Percentiles rank a stretch among this genome's conserved stretches.
Evolutionary conservation across 352 stramenopile species (phyloP).

Genomic region (Globisporangium abappressorium): DNA sequence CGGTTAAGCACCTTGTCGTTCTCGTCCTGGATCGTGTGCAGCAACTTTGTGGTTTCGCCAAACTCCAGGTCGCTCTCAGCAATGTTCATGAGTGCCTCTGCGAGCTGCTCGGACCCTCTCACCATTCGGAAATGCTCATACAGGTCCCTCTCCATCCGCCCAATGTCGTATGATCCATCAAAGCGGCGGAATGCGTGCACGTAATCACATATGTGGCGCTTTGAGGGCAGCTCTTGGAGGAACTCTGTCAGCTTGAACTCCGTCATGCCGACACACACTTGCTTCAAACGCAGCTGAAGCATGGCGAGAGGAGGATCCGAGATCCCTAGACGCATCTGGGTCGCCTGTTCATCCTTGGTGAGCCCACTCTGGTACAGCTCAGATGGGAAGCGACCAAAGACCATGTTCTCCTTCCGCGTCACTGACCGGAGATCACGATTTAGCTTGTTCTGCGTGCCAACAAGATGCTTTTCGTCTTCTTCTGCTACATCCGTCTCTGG

Average conservation of each 20-base stretch:
- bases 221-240: conserved; percentile 89
- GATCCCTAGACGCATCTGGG: conserved; percentile 45
- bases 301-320: conserved; percentile 46
- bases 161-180: conserved; percentile 51
- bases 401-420: conserved; percentile 56
- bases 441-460: conserved; percentile 34
- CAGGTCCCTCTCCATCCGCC: conserved; percentile 53
- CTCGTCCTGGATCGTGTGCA: conserved; percentile 37
- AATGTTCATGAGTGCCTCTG: conserved; percentile 53
- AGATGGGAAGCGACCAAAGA: conserved; percentile 56
- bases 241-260: conserved; percentile 86
- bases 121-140: conserved; percentile 82
- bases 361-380: conserved; percentile 66
- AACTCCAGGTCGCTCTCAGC: conserved; percentile 64
- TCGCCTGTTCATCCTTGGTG: conserved; percentile 51
- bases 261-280: conserved; percentile 77
- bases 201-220: conserved; percentile 88
- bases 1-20: conserved; percentile 41
- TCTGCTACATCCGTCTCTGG: conserved; percentile 34
- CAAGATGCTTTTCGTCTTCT: conserved; percentile 52
- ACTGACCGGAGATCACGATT: conserved; percentile 26
- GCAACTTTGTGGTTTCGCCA: conserved; percentile 38
- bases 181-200: conserved; percentile 41
- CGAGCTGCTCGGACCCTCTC: conserved; percentile 48
- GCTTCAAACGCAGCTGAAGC: conserved; percentile 53